Conservation (phyloP, 805 yeast species). For the Naumovozyma castellii region DNA sequence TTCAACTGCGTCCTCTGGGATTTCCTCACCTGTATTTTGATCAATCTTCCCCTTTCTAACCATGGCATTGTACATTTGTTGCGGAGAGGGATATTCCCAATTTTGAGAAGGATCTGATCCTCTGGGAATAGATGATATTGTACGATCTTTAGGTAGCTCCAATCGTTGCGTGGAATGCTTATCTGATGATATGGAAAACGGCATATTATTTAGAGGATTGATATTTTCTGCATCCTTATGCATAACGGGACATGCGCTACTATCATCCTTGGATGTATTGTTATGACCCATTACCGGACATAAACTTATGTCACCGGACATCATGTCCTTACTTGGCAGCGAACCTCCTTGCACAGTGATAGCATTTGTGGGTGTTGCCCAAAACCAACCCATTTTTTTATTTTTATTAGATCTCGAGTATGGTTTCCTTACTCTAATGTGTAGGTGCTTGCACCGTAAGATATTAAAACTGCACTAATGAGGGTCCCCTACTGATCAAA, state of each 20-base stretch:
- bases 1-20: constrained; percentile 93
- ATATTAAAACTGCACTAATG: too few species aligned
- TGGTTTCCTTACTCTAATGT: too few species aligned
- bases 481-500: too few species aligned
- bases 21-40: constrained; percentile 45
- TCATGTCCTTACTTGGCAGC: constrained; percentile 10
- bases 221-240: constrained; percentile 30
- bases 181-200: constrained; percentile 49
- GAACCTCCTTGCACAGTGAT: not conserved
- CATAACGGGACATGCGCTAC: constrained; percentile 23
- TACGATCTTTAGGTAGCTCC: constrained; percentile 72
- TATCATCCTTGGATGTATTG: constrained; percentile 10
- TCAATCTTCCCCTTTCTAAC: constrained; percentile 71
- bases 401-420: too few species aligned
- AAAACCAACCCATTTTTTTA: constrained; percentile 83
- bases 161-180: constrained; percentile 73
- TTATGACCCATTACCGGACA: constrained; percentile 35
- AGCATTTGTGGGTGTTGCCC: constrained; percentile 39
- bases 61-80: constrained; percentile 98
- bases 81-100: constrained; percentile 99
- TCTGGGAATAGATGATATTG: constrained; percentile 77
- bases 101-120: constrained; percentile 62
- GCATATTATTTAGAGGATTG: constrained; percentile 88
- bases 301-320: constrained; percentile 33
- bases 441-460: too few species aligned